Conservation (phyloP, 2,329 filamentous ascomycete species). For the Aureobasidium sp. region DNA sequence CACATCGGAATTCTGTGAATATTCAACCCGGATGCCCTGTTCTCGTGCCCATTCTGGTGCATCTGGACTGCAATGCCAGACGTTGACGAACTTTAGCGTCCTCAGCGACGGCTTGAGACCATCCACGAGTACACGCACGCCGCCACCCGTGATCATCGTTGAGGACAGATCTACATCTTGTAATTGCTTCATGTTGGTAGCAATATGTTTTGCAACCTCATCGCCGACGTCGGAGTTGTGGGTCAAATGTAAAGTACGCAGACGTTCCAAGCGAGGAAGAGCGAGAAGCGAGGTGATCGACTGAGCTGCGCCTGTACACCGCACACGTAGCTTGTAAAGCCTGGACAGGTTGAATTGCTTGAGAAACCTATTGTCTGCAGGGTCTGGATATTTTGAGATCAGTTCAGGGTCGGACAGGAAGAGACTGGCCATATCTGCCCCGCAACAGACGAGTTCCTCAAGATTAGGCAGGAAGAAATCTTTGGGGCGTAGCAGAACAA, state of each 20-base stretch:
- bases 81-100: conserved; percentile 27
- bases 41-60: conserved; percentile 35
- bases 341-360: not conserved
- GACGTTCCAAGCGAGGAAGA: not conserved
- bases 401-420: not conserved
- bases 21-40: conserved; percentile 29
- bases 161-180: conserved; percentile 30
- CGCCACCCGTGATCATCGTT: conserved; percentile 35
- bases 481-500: not conserved
- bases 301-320: conserved; percentile 1
- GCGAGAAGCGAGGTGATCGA: conserved; percentile 4
- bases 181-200: conserved; percentile 19
- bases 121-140: conserved; percentile 33
- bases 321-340: conserved; percentile 1
- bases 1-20: conserved; percentile 7
- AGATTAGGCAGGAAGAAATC: conserved; percentile 5
- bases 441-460: conserved; percentile 9
- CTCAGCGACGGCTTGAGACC: conserved; percentile 18
- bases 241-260: conserved; percentile 8
- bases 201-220: conserved; percentile 8
- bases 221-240: conserved; percentile 2
- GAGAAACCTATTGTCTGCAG: not conserved
- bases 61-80: conserved; percentile 32
- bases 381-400: not conserved
- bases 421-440: conserved; percentile 5